These are phyloP conservation scores for Oryza longistaminata DNA, from an alignment of 176 grass and related monocot genomes.

Conservation along the genomic window DNA sequence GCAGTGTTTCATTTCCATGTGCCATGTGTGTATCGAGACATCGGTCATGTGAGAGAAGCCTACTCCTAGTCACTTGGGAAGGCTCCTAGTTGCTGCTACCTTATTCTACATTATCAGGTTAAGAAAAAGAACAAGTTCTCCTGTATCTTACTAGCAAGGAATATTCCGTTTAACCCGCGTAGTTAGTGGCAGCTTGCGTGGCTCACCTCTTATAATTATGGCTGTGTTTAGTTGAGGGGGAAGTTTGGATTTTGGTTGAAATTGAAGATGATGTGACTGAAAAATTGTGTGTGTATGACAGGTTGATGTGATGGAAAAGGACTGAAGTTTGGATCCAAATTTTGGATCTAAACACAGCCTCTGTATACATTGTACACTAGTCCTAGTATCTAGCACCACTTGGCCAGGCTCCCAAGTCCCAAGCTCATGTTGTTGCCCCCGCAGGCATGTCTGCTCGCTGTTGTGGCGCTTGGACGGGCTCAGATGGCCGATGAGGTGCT, in stretches of 20 bases:
- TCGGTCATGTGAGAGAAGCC: background rate
- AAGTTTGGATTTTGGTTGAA: no score
- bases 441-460: constrained; percentile 10
- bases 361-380: background rate
- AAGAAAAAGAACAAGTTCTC: constrained; percentile 21
- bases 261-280: no score
- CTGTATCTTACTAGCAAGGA: background rate
- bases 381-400: no score
- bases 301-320: no score
- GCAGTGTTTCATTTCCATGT: background rate
- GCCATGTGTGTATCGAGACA: background rate
- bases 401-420: background rate
- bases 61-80: background rate
- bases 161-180: background rate
- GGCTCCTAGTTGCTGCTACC: background rate
- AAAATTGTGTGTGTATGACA: no score
- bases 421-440: background rate
- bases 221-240: no score
- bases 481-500: constrained; percentile 38
- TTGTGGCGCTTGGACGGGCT: constrained; percentile 34
- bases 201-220: background rate
- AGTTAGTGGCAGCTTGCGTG: background rate
- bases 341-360: no score
- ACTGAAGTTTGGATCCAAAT: no score
- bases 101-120: constrained; percentile 31